Conservation (phyloP, 176 grass and related monocot species). For the Neostapfia colusana region DNA sequence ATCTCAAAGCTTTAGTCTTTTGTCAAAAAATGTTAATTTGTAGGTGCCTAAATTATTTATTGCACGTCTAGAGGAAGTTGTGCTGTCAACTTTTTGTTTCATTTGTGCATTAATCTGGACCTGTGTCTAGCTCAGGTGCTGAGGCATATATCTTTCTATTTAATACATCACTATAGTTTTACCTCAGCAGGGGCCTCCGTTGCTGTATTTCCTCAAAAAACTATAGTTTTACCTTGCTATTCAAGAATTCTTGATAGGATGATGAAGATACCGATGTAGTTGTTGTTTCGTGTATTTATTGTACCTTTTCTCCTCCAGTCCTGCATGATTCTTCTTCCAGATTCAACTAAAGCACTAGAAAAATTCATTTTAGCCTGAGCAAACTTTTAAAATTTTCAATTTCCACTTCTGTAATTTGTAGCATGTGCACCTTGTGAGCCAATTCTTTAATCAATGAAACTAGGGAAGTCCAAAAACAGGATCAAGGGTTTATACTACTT, state of each 20-base stretch:
- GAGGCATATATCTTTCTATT: conserved; percentile 1
- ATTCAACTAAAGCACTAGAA: conserved; percentile 17
- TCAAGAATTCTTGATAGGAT: not conserved
- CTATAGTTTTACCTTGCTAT: not conserved
- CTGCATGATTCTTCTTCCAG: conserved; percentile 3
- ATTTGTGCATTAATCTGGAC: conserved; percentile 21
- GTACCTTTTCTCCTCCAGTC: conserved; percentile 15
- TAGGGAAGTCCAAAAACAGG: conserved; percentile 76
- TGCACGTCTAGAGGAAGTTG: not conserved
- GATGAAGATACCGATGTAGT: conserved; percentile 10
- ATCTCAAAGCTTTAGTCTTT: conserved; percentile 14
- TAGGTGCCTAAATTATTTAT: conserved; percentile 11
- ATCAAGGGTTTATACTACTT: conserved; percentile 80
- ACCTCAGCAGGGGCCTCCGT: not conserved
- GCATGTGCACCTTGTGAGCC: conserved; percentile 4
- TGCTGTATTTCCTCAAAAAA: not conserved
- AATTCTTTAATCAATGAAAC: conserved; percentile 33
- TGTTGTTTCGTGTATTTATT: not conserved
- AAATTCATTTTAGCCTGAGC: conserved; percentile 3
- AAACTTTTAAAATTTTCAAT: conserved; percentile 14
- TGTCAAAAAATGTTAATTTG: conserved; percentile 10
- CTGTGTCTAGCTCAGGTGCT: not conserved
- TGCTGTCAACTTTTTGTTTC: conserved; percentile 16
- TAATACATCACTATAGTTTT: conserved; percentile 11
- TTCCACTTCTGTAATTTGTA: conserved; percentile 17